phyloP scores from a whole-genome alignment of 306 rosid genomes.

The Sophora flavescens region DNA sequence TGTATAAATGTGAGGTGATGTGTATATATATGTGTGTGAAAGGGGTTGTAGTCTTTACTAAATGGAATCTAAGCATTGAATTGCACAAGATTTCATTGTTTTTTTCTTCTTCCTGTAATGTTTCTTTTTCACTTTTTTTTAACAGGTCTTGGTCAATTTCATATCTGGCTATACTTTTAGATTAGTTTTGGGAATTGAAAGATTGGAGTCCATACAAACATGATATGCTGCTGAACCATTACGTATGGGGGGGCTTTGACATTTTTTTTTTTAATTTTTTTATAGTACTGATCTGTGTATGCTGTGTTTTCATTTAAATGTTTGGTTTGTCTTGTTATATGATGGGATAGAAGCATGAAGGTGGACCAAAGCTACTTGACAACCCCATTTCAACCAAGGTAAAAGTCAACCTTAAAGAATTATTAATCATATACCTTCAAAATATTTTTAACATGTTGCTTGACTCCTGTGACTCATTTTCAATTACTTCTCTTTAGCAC shows the following conservation, averaged over 20 bases:
- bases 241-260: conserved; percentile 45
- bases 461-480: conserved; percentile 41
- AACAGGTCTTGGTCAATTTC: conserved; percentile 7
- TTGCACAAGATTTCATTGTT: not conserved
- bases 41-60: no score
- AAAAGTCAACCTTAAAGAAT: conserved; percentile 80
- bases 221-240: conserved; percentile 40
- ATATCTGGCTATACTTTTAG: conserved; percentile 44
- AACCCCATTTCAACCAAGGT: conserved; percentile 60
- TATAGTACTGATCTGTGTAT: conserved; percentile 11
- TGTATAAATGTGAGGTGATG: no score
- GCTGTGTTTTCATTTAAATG: conserved; percentile 49
- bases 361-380: conserved; percentile 68
- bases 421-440: conserved; percentile 32
- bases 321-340: conserved; percentile 61
- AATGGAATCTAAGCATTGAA: conserved; percentile 13
- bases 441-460: conserved; percentile 37
- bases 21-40: no score
- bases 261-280: conserved; percentile 27
- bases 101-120: not conserved
- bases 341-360: conserved; percentile 61
- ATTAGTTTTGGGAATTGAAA: conserved; percentile 41
- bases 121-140: not conserved
- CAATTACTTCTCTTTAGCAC: conserved; percentile 23
- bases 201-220: conserved; percentile 45